These are phyloP conservation scores for Kurtzmaniella fragi DNA, from an alignment of 805 yeast genomes.

Conservation along the genomic window DNA sequence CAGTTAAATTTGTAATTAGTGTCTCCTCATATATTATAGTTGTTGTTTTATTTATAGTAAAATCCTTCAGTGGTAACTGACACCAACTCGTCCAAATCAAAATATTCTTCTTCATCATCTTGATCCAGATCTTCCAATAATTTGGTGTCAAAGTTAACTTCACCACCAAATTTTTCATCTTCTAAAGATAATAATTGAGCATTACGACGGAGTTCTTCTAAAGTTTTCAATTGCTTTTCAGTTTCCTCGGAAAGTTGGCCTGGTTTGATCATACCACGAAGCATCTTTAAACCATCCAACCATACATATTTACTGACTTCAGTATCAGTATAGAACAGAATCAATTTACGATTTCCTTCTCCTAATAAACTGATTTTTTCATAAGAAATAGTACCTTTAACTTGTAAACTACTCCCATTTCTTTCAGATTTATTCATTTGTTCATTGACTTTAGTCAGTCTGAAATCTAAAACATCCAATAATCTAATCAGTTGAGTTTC, in stretches of 20 bases:
- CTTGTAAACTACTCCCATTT: constrained; percentile 26
- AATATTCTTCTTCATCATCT: constrained; percentile 25
- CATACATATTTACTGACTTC: constrained; percentile 64
- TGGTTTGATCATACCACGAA: constrained; percentile 27
- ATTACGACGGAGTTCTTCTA: constrained; percentile 33
- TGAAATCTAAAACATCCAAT: constrained; percentile 46
- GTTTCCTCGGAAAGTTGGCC: constrained; percentile 34
- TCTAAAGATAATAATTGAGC: constrained; percentile 38
- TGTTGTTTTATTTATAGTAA: constrained; percentile 17
- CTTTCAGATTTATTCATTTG: constrained; percentile 1
- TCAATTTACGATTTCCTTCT: constrained; percentile 35
- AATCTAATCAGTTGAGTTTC: constrained; percentile 50
- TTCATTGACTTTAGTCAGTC: constrained; percentile 43
- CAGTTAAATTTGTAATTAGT: neutral
- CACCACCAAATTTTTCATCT: constrained; percentile 10
- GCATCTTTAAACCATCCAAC: constrained; percentile 70
- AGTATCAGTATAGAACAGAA: constrained; percentile 67
- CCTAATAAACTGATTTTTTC: constrained; percentile 51
- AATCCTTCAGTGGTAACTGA: constrained; percentile 16
- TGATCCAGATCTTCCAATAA: constrained; percentile 14
- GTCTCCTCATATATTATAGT: too few relatives aligned
- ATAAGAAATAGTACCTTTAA: constrained; percentile 53
- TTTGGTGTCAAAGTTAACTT: constrained; percentile 6
- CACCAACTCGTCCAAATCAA: constrained; percentile 22
- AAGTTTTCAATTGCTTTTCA: constrained; percentile 26